These are phyloP conservation scores for Ogataea hybrid DNA, from an alignment of 1,139 yeast species.

Conservation along the genomic window DNA sequence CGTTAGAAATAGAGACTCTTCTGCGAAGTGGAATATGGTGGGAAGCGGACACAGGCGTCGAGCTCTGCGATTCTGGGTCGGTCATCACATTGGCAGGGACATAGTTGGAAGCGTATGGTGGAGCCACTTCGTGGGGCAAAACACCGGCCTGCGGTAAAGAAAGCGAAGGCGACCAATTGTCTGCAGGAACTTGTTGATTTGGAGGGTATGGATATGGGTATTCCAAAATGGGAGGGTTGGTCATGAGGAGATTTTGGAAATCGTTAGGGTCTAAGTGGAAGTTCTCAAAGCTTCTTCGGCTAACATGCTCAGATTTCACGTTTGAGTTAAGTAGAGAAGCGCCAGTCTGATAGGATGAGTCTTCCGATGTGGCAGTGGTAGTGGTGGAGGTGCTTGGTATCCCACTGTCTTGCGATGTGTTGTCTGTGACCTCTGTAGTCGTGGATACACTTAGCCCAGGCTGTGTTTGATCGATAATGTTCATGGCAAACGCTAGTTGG, in stretches of 20 bases:
- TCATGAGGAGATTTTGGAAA: constrained; percentile 32
- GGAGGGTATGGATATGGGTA: constrained; percentile 16
- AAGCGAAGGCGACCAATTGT: not conserved
- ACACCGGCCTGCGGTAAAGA: not conserved
- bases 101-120: not conserved
- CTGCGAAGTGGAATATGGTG: constrained; percentile 40
- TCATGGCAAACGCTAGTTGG: not conserved
- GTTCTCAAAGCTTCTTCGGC: constrained; percentile 16
- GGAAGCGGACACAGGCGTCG: not conserved
- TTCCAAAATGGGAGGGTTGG: constrained; percentile 35
- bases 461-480: not conserved
- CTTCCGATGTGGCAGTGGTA: constrained; percentile 6
- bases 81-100: not conserved
- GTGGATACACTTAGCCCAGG: not conserved
- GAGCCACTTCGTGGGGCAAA: not conserved
- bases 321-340: not conserved
- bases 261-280: constrained; percentile 34
- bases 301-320: not conserved
- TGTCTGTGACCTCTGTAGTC: not conserved
- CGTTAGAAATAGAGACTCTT: constrained; percentile 73
- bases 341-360: not conserved
- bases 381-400: not conserved
- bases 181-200: not conserved
- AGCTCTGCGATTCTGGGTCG: not conserved
- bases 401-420: not conserved